Evolutionary conservation across 78 protist species (phyloP), one percentile per base, ranked within the genome.

Genomic region (slime mould (Dictyostelium discoideum)): DNA sequence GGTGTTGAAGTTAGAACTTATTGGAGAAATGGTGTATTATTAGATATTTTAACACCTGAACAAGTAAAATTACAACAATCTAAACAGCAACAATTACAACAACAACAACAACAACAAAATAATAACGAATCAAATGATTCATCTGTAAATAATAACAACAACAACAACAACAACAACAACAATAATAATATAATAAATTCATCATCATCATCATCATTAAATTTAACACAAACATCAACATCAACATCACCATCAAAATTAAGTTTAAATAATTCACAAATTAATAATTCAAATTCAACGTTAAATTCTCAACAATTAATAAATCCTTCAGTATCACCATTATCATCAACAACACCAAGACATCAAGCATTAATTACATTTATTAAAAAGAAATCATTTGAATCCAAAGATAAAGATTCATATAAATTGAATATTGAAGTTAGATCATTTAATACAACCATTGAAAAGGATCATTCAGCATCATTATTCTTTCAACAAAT

Each of bases 21-120:
- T 85, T 90, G 95, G 95, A 63, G 95, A 57, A 90, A 90, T 54
- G 95, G 95, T 82, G 76, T 90, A 10, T 54, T 90, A 10, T 24
- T 90, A 7, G 88, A 90, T 22, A 90, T 90, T 46, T 20, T 82
- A 10, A 46, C 72, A 50, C 40, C 24, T 50, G 74, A 50, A 26
- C 74, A 82, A 18, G 60, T 39, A 48, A 82, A 82, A 82, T 60
- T 60, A 60, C 69, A 60, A 80, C 85, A 24, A 80, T 22, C 0
- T 16, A 44, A 44, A 80, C 85, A 40, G 44, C 85, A 24, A 80
- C 85, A 44, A 80, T 57, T 37, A 83, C 85, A 26, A 48, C 65
- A 14, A n/a, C 39, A 10, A 7, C 29, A 74, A 8, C n/a, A n/a
- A n/a, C n/a, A n/a, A n/a, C 29, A 37, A 32, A 76, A 37, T 16